phyloP scores from a whole-genome alignment of 768 basidiomycete species.

The Calocybe cyanea region DNA sequence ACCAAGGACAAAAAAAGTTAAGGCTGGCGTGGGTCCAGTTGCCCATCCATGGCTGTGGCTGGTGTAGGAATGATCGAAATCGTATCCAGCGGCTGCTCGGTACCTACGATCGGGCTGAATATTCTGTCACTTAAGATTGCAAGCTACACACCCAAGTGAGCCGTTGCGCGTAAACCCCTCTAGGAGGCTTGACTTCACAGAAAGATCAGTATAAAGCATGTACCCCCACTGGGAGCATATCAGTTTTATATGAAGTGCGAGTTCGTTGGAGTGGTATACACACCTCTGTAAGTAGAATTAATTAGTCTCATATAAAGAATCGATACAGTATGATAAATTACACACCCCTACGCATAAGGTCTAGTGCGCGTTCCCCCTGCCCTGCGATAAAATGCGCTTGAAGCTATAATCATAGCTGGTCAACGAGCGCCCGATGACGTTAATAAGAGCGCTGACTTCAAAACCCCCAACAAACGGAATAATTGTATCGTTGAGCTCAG shows the following conservation, averaged over 20 bases:
- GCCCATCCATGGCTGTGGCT: conserved; percentile 48
- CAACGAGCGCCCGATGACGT: not conserved
- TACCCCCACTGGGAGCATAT: conserved; percentile 37
- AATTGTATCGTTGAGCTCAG: conserved; percentile 49
- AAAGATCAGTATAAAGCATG: conserved; percentile 43
- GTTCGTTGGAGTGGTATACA: not conserved
- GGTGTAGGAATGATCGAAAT: conserved; percentile 43
- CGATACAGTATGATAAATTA: not conserved
- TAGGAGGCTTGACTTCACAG: conserved; percentile 36
- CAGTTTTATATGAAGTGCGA: not conserved
- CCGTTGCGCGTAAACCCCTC: conserved; percentile 48
- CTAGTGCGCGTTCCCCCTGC: conserved; percentile 42
- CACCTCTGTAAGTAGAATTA: conserved; percentile 11
- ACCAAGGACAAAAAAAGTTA: conserved; percentile 45
- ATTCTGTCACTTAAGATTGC: not conserved
- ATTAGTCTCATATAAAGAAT: not conserved
- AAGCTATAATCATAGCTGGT: conserved; percentile 25
- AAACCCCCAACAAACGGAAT: conserved; percentile 50
- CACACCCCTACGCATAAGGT: conserved; percentile 35
- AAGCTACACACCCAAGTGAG: conserved; percentile 33
- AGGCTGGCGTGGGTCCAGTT: conserved; percentile 44
- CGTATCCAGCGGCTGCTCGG: conserved; percentile 40
- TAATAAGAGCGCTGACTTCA: conserved; percentile 28
- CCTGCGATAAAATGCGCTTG: conserved; percentile 48
- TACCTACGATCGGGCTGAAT: conserved; percentile 23